Conservation (phyloP, 768 basidiomycete species). For the Lactarius akahatsu region DNA sequence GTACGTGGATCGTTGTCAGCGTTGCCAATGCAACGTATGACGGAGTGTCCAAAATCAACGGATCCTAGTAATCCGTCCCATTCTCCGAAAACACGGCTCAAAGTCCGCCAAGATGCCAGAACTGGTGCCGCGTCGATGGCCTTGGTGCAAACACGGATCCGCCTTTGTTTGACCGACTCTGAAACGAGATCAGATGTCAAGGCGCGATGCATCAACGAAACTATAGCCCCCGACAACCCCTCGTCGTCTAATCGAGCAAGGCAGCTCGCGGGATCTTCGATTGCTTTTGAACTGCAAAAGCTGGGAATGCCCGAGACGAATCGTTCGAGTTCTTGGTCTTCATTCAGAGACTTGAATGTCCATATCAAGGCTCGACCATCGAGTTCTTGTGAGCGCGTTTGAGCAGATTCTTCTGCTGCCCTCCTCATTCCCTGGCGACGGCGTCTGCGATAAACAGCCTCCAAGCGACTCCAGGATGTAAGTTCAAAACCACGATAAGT, state of each 20-base stretch:
- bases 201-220: background rate
- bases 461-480: background rate
- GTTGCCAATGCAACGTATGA: background rate
- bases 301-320: slow-evolving; percentile 2
- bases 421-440: background rate
- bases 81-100: background rate
- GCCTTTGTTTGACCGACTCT: background rate
- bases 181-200: background rate
- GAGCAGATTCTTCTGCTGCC: background rate
- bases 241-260: background rate
- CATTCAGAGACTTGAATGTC: background rate
- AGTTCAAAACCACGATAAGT: background rate
- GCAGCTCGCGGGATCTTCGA: background rate
- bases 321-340: background rate
- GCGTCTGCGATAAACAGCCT: background rate
- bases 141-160: background rate
- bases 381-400: background rate
- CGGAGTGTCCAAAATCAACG: background rate
- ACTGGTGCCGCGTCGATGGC: background rate
- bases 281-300: background rate
- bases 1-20: background rate
- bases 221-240: background rate
- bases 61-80: background rate
- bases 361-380: background rate
- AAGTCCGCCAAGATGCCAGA: background rate